Evolutionary conservation across 345 rosid species (phyloP), one percentile per base, ranked within the genome.

Genomic region (Ricinus communis): DNA sequence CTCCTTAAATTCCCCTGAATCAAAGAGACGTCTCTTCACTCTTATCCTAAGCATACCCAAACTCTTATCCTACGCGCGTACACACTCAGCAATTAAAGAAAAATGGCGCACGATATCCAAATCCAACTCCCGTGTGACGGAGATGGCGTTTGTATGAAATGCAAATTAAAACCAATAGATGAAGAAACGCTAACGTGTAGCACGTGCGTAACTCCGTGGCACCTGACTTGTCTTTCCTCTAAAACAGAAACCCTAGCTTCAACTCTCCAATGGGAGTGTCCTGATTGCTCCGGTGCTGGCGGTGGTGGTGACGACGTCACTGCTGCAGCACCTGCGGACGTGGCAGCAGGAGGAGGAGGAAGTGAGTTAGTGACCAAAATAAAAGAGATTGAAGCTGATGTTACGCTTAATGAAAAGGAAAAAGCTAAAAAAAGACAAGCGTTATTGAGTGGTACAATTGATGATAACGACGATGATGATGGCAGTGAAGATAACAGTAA

Each of bases 171-270:
- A 11, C 89, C 88, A 27, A 54, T 70, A 0, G 0, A 73, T 0
- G 90, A 86, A 45, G 91, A 90, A 69, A 77, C 78, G 8, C 84
- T 90, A 30, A 41, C 69, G 21, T 90, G 98, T 68, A 46, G 55
- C 70, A 81, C 86, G 19, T 93, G 93, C 63, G 84, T 38, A 5
- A 83, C 98, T 28, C 91, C 93, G 0, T 90, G 98, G 96, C 98
- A 90, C 84, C 81, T 80, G 66, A 0, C 82, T 0, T 90, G 96
- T 70, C 82, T 92, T 10, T 55, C 82, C 8, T 46, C 77, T 4
- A 75, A 68, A 5, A 85, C 86, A 1, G 83, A 84, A 59, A 73
- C 90, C 66, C 76, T 88, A 25, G 83, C 74, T 12, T 79, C 82
- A 51, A 75, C 86, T 3, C 38, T 79, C 36, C 76, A 71, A 50